Base-by-base conservation (phyloP, 1,284 basidiomycete genomes). In the Lentinus polychrous region DNA sequence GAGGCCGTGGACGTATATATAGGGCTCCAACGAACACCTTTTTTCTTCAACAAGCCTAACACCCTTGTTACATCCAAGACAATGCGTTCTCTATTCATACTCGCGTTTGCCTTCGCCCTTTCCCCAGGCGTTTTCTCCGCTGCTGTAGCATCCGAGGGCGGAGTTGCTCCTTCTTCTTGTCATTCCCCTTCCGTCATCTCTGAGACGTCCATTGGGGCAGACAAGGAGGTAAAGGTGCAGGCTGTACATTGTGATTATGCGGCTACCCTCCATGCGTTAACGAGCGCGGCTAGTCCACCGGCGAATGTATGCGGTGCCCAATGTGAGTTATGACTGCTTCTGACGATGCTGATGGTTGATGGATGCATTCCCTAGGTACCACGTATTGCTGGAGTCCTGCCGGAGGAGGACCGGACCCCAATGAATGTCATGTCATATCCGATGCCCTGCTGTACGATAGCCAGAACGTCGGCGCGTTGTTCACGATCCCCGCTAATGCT, bases 381-480 rank as follows among this genome's bases (percentile, higher is more conserved):
- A 73, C 69, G 3, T 68, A 66, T 60, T 75, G 71, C 58, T 75
- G 71, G 61, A 55, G 55, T 5, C 70, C 71, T 1, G 49, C 69
- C 20, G 71, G 71, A 4, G 71, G 71, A 54, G 74, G 72, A 37
- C 74, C 73, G 7, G 62, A 71, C 57, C 66, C 70, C 3, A 70
- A 70, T 49, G 72, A 76, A 39, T 75, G 73, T 53, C 58, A 66
- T 55, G 62, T 75, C 50, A 75, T 77, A 45, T 68, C 73, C 2
- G 71, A 74, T 51, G 73, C 74, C 2, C 53, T 76, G 46, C 63
- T 66, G 7, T 78, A 65, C 54, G 69, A 74, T 48, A 68, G 66
- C 46, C 65, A 75, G 60, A 74, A 75, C 53, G 61, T 63, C 27
- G 72, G 73, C 67, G 41, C 11, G 59, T 50, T 35, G 17, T 22